These are phyloP conservation scores for Euphrasia arctica DNA, from an alignment of 305 asterid species.

Conservation along the genomic window DNA sequence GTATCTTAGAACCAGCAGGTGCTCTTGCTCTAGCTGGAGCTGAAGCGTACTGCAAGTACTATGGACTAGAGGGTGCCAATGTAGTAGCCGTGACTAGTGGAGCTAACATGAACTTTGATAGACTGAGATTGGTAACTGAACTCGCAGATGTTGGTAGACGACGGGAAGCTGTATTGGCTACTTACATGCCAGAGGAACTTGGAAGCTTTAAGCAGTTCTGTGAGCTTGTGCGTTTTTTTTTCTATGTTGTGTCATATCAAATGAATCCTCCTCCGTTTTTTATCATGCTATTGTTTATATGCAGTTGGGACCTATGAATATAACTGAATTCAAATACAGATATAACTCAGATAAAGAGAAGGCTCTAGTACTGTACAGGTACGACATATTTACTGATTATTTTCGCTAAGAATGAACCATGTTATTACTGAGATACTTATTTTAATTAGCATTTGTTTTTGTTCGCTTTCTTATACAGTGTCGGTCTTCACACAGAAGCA, in stretches of 20 bases:
- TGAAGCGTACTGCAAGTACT: slow-evolving; percentile 86
- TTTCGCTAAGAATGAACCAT: slow-evolving; percentile 8
- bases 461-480: slow-evolving; percentile 27
- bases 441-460: neutral
- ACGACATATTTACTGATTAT: slow-evolving; percentile 28
- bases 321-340: slow-evolving; percentile 86
- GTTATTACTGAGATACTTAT: slow-evolving; percentile 7
- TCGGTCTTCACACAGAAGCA: slow-evolving; percentile 40
- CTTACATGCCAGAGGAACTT: slow-evolving; percentile 70
- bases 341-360: slow-evolving; percentile 45
- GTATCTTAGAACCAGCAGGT: slow-evolving; percentile 94
- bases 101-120: slow-evolving; percentile 95
- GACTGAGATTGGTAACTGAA: slow-evolving; percentile 87
- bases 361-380: slow-evolving; percentile 80
- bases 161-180: slow-evolving; percentile 81
- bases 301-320: slow-evolving; percentile 82
- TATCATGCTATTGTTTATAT: slow-evolving; percentile 18
- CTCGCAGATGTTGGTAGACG: slow-evolving; percentile 90
- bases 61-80: slow-evolving; percentile 68
- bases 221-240: slow-evolving; percentile 51
- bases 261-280: slow-evolving; percentile 7
- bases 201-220: slow-evolving; percentile 72
- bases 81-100: slow-evolving; percentile 91
- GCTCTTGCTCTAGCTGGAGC: slow-evolving; percentile 97
- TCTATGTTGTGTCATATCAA: slow-evolving; percentile 13